Conservation (phyloP, 2,329 filamentous ascomycete species). For the Dothistroma septosporum region DNA sequence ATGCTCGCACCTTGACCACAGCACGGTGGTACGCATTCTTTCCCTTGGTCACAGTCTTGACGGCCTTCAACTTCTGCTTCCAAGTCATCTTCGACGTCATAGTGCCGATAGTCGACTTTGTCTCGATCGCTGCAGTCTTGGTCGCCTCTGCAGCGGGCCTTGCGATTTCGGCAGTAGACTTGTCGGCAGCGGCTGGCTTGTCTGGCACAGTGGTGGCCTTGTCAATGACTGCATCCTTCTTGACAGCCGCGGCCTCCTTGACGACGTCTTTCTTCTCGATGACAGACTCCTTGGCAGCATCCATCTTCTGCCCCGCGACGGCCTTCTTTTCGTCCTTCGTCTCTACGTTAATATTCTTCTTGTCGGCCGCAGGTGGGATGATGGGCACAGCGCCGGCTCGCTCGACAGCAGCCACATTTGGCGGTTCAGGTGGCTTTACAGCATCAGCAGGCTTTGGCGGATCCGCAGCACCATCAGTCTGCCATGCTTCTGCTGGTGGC, state of each 20-base stretch:
- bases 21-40: not conserved
- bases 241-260: not conserved
- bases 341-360: not conserved
- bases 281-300: not conserved
- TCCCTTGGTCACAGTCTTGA: not conserved
- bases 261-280: not conserved
- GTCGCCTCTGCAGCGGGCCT: not conserved
- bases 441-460: not conserved
- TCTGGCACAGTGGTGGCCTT: not conserved
- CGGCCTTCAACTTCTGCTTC: not conserved
- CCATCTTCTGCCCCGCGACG: not conserved
- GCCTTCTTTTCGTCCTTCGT: not conserved
- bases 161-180: not conserved
- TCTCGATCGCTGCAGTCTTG: not conserved
- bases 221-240: not conserved
- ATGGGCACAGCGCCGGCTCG: not conserved
- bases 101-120: not conserved
- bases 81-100: not conserved
- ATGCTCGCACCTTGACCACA: not conserved
- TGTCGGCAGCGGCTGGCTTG: not conserved
- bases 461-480: slow-evolving; percentile 13
- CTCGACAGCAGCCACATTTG: not conserved
- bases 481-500: slow-evolving; percentile 19
- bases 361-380: not conserved
- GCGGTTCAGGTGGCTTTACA: not conserved